phyloP scores from a whole-genome alignment of 1,284 basidiomycete genomes.

The Puccinia polysora region DNA sequence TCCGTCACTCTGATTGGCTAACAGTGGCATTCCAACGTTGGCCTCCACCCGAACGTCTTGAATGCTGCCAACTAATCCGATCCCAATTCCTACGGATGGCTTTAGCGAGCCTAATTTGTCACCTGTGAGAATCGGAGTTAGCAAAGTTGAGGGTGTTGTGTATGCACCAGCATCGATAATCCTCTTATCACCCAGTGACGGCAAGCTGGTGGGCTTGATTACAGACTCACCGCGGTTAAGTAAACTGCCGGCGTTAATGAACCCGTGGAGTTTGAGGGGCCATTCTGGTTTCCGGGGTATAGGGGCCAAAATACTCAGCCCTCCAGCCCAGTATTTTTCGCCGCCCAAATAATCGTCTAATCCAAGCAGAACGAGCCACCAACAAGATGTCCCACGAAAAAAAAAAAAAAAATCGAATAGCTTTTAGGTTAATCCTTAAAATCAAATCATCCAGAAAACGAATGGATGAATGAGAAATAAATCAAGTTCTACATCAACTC shows the following conservation, averaged over 20 bases:
- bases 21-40: constrained; percentile 84
- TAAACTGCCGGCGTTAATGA: constrained; percentile 81
- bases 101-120: constrained; percentile 46
- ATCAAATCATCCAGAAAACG: background rate
- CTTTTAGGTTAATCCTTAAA: too few relatives aligned
- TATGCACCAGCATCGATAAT: too few relatives aligned
- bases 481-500: constrained; percentile 53
- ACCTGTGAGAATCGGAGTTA: background rate
- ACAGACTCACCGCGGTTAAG: constrained; percentile 60
- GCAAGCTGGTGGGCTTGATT: too few relatives aligned
- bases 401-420: too few relatives aligned
- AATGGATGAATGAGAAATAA: background rate
- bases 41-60: constrained; percentile 80
- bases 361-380: too few relatives aligned
- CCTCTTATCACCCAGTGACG: too few relatives aligned
- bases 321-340: constrained; percentile 77
- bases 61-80: constrained; percentile 86
- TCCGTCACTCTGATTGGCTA: constrained; percentile 71
- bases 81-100: constrained; percentile 67
- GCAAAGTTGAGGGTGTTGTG: background rate
- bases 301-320: constrained; percentile 72
- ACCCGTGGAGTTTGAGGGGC: constrained; percentile 81
- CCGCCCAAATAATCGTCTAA: constrained; percentile 74
- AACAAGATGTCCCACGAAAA: too few relatives aligned
- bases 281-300: constrained; percentile 73